phyloP scores from a whole-genome alignment of 1,284 basidiomycete genomes.

The Porodaedalea pini region DNA sequence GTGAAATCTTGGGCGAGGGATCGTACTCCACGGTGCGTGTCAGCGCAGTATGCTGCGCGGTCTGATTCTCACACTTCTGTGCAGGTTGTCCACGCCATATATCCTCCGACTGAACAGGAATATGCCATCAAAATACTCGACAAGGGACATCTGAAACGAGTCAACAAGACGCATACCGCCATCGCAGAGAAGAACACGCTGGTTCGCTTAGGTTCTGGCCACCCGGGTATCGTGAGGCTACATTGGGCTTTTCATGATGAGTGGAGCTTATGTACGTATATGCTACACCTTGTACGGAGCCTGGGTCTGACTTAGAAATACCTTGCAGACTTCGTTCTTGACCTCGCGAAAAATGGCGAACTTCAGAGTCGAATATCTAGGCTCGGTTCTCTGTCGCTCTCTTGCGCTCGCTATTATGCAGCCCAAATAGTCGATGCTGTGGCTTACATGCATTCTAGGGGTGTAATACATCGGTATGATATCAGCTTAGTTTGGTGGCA shows the following conservation, averaged over 20 bases:
- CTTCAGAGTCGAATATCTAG: slow-evolving; percentile 76
- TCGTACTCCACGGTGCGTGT: slow-evolving; percentile 71
- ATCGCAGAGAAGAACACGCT: slow-evolving; percentile 64
- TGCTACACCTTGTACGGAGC: slow-evolving; percentile 7
- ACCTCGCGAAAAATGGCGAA: slow-evolving; percentile 88
- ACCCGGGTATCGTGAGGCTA: slow-evolving; percentile 80
- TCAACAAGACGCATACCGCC: slow-evolving; percentile 63
- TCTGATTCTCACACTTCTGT: slow-evolving; percentile 4
- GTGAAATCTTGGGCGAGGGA: slow-evolving; percentile 69
- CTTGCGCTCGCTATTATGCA: slow-evolving; percentile 76
- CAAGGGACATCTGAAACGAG: slow-evolving; percentile 67
- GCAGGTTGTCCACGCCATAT: slow-evolving; percentile 59
- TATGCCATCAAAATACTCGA: slow-evolving; percentile 78
- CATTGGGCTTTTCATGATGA: slow-evolving; percentile 85
- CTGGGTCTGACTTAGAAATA: background rate
- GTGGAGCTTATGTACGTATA: slow-evolving; percentile 72
- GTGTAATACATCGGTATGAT: slow-evolving; percentile 78
- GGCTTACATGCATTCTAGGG: slow-evolving; percentile 84
- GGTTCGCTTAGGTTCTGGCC: slow-evolving; percentile 52
- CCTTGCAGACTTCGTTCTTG: slow-evolving; percentile 82
- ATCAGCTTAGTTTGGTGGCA: background rate
- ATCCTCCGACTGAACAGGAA: slow-evolving; percentile 53
- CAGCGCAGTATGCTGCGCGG: slow-evolving; percentile 1
- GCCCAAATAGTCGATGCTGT: slow-evolving; percentile 88
- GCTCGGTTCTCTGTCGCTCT: slow-evolving; percentile 77